Base-by-base conservation (phyloP, 1,284 basidiomycete species). In the Trichosporon sp. region DNA sequence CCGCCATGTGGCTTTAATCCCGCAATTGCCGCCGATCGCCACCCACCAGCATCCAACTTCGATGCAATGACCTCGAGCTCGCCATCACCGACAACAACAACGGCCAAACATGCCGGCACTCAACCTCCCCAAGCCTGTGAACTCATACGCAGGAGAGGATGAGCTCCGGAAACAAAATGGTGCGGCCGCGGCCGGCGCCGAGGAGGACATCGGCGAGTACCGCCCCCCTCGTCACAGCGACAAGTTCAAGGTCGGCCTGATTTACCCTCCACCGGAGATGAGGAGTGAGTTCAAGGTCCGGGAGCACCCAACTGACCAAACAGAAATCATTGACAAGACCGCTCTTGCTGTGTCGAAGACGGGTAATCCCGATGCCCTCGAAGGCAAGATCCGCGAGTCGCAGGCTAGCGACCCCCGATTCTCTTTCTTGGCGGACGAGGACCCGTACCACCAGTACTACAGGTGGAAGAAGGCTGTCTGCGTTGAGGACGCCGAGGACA, bases 391-490 rank as follows among this genome's bases (percentile, higher is more conserved):
- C 82, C 90, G 94, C 78, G 93, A 96, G 85, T 91, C 91, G 79
- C 94, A 96, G 84, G 93, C 93, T 85, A 89, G 90, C 75, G 95
- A 98, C 86, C 93, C 94, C 75, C 94, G 96, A 85, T 98, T 98
- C 87, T 92, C 94, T 70, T 98, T 98, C 87, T 88, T 98, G 83
- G 94, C 95, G 85, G 81, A 84, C 67, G 90, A 90, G 70, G 96
- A 98, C 87, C 93, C 96, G 77, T 98, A 96, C 86, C 92, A 98
- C 90, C 92, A 92, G 74, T 98, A 98, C 86, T 98, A 98, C 83
- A 90, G 91, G 80, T 90, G 95, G 86, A 90, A 91, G 81, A 89
- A 95, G 84, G 89, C 72, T 87, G 90, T 66, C 91, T 92, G 78
- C 43, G 73, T 76, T 38, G 86, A 86, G 75, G 93, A 94, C 80